Conservation (phyloP, 139 green algal species). For the Tetradesmus lagerheimii region DNA sequence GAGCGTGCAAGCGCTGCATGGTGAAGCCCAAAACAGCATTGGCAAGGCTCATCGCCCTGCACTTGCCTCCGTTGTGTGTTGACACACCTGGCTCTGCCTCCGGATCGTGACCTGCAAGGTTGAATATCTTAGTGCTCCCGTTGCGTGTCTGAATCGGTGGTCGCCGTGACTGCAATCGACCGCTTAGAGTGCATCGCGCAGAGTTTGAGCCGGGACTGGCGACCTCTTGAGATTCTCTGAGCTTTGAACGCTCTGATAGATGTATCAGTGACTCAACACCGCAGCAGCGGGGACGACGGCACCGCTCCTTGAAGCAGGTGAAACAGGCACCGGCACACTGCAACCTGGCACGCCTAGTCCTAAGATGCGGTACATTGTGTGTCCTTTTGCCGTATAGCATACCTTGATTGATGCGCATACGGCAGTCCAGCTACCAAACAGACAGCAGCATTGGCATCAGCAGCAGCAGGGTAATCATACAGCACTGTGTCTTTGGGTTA, state of each 20-base stretch:
- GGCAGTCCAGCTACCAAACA: neutral
- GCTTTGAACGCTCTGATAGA: neutral
- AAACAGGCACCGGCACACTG: neutral
- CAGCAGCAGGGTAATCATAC: constrained; percentile 2
- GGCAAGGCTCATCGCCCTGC: too few species aligned
- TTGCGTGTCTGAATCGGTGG: too few species aligned
- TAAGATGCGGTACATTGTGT: neutral
- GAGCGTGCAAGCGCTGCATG: too few species aligned
- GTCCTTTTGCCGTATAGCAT: too few species aligned
- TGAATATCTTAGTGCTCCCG: too few species aligned
- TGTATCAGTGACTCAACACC: neutral
- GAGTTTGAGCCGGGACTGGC: neutral
- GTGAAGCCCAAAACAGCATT: too few species aligned
- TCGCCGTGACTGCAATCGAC: too few species aligned
- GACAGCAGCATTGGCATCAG: neutral
- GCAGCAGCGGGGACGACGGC: neutral
- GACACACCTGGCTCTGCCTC: too few species aligned
- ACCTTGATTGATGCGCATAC: neutral
- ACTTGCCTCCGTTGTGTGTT: too few species aligned
- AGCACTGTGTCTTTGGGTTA: neutral
- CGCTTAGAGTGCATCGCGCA: neutral
- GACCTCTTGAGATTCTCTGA: neutral
- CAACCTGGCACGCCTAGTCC: neutral
- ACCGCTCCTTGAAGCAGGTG: neutral
- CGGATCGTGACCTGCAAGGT: too few species aligned